phyloP scores from a whole-genome alignment of 208 protist species.

The Trypanosoma boissoni region DNA sequence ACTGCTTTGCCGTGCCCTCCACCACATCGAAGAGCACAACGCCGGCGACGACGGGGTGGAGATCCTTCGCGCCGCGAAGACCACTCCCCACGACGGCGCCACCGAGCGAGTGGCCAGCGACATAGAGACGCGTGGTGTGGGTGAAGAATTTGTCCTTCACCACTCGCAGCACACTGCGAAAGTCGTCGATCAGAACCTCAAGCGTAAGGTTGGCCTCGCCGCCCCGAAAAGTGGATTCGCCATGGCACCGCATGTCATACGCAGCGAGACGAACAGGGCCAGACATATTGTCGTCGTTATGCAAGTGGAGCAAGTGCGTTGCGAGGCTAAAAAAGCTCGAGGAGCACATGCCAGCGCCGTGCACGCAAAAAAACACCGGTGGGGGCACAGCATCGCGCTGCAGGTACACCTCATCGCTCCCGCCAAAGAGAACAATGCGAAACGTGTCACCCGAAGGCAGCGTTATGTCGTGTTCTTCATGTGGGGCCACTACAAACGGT shows the following conservation, averaged over 20 bases:
- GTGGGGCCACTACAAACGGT: not conserved
- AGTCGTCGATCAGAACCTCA: slow-evolving; percentile 65
- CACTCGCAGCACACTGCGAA: slow-evolving; percentile 39
- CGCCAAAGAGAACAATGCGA: slow-evolving; percentile 42
- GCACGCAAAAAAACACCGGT: slow-evolving; percentile 85
- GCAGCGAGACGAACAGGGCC: slow-evolving; percentile 42
- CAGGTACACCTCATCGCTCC: slow-evolving; percentile 11
- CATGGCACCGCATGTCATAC: slow-evolving; percentile 90
- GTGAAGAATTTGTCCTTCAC: slow-evolving; percentile 38
- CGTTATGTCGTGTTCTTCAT: slow-evolving; percentile 32
- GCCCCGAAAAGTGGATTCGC: slow-evolving; percentile 57
- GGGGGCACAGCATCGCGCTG: slow-evolving; percentile 12
- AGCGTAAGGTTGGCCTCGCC: slow-evolving; percentile 68
- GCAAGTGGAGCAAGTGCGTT: slow-evolving; percentile 28
- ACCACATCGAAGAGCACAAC: slow-evolving; percentile 89
- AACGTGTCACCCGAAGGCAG: slow-evolving; percentile 49
- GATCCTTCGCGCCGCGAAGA: slow-evolving; percentile 28
- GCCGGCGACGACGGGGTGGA: slow-evolving; percentile 39
- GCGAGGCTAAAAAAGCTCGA: slow-evolving; percentile 67
- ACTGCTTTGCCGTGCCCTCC: slow-evolving; percentile 85
- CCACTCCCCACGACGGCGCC: slow-evolving; percentile 64
- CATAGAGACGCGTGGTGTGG: slow-evolving; percentile 40
- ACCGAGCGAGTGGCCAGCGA: slow-evolving; percentile 88
- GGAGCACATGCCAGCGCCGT: slow-evolving; percentile 87
- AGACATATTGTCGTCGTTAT: not conserved